phyloP scores from a whole-genome alignment of 345 rosid species.

The Lepidium sativum region DNA sequence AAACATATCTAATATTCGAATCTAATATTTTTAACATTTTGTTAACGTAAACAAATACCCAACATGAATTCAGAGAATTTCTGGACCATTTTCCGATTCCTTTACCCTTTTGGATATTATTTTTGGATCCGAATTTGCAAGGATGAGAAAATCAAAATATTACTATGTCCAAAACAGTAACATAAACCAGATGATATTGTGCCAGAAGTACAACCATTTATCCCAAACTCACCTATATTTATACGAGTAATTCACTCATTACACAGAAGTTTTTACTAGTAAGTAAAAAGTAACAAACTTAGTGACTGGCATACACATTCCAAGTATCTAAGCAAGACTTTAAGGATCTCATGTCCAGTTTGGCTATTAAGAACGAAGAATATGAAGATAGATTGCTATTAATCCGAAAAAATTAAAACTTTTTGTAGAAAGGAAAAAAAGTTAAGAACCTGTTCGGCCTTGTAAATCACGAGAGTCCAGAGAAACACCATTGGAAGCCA shows the following conservation, averaged over 20 bases:
- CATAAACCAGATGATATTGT: neutral
- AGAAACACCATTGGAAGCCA: slow-evolving; percentile 55
- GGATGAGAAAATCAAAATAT: neutral
- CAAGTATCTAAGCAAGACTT: neutral
- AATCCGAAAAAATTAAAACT: neutral
- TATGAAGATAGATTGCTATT: neutral
- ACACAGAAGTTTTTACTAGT: too few species aligned
- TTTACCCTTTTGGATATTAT: too few species aligned
- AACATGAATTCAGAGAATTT: too few species aligned
- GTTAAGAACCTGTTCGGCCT: slow-evolving; percentile 63
- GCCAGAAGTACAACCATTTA: neutral
- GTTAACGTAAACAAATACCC: too few species aligned
- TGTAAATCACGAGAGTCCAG: slow-evolving; percentile 71
- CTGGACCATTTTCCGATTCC: too few species aligned
- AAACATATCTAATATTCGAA: too few species aligned
- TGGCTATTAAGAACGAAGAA: neutral
- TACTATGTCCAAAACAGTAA: neutral
- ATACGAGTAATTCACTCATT: neutral
- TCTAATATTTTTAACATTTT: too few species aligned
- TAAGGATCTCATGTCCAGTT: neutral
- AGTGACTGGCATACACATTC: neutral
- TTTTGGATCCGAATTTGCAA: neutral
- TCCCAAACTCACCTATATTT: neutral
- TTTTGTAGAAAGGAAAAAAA: neutral
- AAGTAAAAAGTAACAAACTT: neutral